Percentiles rank a stretch among this genome's conserved stretches.
phyloP scores from a whole-genome alignment of 2,329 filamentous ascomycete species.

The Fusarium compactum region DNA sequence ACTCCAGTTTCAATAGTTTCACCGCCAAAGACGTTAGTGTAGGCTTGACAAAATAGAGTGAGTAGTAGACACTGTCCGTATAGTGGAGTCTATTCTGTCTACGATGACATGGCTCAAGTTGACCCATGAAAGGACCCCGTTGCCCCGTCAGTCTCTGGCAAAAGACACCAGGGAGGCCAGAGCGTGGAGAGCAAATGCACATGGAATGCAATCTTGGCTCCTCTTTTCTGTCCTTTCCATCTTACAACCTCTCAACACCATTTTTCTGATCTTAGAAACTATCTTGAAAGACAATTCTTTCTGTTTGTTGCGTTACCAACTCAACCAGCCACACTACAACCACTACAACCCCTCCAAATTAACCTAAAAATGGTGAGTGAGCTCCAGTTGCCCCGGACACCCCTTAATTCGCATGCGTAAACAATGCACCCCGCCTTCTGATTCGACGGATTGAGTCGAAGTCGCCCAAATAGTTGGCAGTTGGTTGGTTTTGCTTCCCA shows the following conservation, averaged over 20 bases:
- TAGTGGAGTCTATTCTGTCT: constrained; percentile 1
- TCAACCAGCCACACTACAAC: constrained; percentile 30
- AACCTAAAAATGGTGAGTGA: constrained; percentile 56
- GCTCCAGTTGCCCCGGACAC: constrained; percentile 51
- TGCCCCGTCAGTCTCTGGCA: constrained; percentile 51
- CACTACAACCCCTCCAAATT: constrained; percentile 21
- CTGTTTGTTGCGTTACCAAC: constrained; percentile 24
- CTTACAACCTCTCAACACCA: constrained; percentile 45
- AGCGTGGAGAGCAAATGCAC: constrained; percentile 45
- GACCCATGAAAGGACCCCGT: constrained; percentile 35
- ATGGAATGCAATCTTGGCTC: constrained; percentile 36
- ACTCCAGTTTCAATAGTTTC: constrained; percentile 41
- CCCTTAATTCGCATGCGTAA: constrained; percentile 47
- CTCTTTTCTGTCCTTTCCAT: constrained; percentile 42
- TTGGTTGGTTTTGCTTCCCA: constrained; percentile 43
- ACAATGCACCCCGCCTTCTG: constrained; percentile 53
- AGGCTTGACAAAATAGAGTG: constrained; percentile 8
- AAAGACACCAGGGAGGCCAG: constrained; percentile 43
- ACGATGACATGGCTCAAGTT: constrained; percentile 23
- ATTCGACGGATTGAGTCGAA: constrained; percentile 48
- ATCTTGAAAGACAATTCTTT: constrained; percentile 21
- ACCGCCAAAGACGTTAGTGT: constrained; percentile 34
- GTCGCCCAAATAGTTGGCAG: constrained; percentile 35
- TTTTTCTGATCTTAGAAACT: constrained; percentile 7
- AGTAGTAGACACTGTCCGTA: accelerated